phyloP scores from a whole-genome alignment of 768 basidiomycete species.

The Suillus luteus region DNA sequence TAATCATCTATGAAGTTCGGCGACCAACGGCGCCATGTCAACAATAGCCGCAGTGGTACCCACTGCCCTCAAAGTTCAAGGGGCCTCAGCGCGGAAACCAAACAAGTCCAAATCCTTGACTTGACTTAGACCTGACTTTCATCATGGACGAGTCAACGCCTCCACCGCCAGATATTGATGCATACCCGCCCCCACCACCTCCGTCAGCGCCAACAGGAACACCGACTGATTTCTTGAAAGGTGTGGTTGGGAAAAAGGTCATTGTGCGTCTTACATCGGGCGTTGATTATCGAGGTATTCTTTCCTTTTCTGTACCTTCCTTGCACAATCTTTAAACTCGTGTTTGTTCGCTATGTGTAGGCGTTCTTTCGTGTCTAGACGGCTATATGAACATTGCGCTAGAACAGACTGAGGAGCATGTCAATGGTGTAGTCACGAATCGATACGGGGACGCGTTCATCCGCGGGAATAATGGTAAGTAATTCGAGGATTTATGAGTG shows the following conservation, averaged over 20 bases:
- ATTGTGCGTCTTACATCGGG: conserved; percentile 91
- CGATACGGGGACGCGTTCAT: conserved; percentile 96
- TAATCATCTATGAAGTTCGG: background rate
- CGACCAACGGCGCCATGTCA: background rate
- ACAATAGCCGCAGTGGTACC: too few relatives aligned
- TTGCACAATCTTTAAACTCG: background rate
- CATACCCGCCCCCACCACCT: conserved; percentile 48
- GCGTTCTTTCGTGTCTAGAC: conserved; percentile 91
- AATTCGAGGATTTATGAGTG: conserved; percentile 10
- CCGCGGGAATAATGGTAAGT: conserved; percentile 85
- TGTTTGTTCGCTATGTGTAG: conserved; percentile 41
- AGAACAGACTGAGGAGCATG: conserved; percentile 96
- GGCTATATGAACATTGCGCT: conserved; percentile 99
- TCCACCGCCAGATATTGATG: conserved; percentile 41
- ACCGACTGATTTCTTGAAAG: conserved; percentile 91
- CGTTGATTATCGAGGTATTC: conserved; percentile 86
- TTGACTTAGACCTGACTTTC: conserved; percentile 4
- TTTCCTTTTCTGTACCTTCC: background rate
- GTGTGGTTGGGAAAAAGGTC: conserved; percentile 94
- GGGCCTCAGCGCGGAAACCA: conserved; percentile 4
- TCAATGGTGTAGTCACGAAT: conserved; percentile 84
- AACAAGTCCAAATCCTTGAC: conserved; percentile 22
- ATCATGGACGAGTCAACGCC: conserved; percentile 33
- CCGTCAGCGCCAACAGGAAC: conserved; percentile 64
- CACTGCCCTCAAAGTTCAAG: too few relatives aligned